These are phyloP conservation scores for Gynandropsis gynandra DNA, from an alignment of 345 rosid genomes.

Conservation along the genomic window DNA sequence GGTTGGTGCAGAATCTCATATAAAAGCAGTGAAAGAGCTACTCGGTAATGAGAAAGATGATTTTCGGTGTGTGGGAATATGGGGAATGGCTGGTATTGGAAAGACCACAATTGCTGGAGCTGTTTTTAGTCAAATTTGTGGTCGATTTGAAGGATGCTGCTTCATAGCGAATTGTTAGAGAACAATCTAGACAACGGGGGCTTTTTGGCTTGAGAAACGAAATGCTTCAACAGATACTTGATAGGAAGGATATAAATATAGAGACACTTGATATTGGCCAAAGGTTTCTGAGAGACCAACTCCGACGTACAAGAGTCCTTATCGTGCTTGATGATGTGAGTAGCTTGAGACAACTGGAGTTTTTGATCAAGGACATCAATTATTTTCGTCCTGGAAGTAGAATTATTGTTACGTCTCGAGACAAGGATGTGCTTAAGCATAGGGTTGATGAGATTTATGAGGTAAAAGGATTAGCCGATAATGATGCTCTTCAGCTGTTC, in stretches of 20 bases:
- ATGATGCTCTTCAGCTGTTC: slow-evolving; percentile 14
- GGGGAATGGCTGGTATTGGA: slow-evolving; percentile 36
- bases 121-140: slow-evolving; percentile 14
- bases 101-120: slow-evolving; percentile 37
- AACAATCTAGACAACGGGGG: neutral
- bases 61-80: slow-evolving; percentile 24
- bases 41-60: neutral
- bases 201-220: neutral
- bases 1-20: slow-evolving; percentile 20
- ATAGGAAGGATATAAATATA: neutral
- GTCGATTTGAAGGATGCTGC: slow-evolving; percentile 25
- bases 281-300: neutral
- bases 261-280: neutral
- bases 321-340: slow-evolving; percentile 26
- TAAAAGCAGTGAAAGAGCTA: slow-evolving; percentile 1
- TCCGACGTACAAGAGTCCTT: slow-evolving; percentile 2
- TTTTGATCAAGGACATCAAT: slow-evolving; percentile 18
- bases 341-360: slow-evolving; percentile 17
- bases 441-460: slow-evolving; percentile 10
- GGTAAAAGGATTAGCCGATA: slow-evolving; percentile 3
- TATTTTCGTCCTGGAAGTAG: slow-evolving; percentile 24
- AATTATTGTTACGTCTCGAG: slow-evolving; percentile 27
- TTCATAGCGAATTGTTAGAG: slow-evolving; percentile 31
- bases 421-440: slow-evolving; percentile 22
- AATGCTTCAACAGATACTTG: slow-evolving; percentile 1